A percentile compares a stretch with the other conserved stretches of the same genome.
Conservation (phyloP, 83 land plant species). For the Thuja plicata region DNA sequence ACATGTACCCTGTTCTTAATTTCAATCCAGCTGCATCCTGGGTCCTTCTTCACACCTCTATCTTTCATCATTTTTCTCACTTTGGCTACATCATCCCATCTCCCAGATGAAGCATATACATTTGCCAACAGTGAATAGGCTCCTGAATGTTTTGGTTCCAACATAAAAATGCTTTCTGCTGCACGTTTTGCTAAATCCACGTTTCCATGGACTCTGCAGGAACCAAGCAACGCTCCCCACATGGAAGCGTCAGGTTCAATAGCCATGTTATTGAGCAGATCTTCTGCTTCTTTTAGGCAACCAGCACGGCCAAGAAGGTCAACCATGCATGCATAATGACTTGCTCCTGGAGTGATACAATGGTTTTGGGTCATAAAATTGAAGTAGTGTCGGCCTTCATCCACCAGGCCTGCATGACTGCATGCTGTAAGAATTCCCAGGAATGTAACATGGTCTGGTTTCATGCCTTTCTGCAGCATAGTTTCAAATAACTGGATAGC, state of each 20-base stretch:
- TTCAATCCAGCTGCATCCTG: slow-evolving; percentile 39
- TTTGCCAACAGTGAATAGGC: slow-evolving; percentile 44
- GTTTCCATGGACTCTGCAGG: slow-evolving; percentile 38
- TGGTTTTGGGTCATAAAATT: background rate
- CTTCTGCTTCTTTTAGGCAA: background rate
- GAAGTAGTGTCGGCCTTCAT: background rate
- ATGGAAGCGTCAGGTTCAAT: background rate
- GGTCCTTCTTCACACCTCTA: slow-evolving; percentile 39
- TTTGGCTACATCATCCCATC: slow-evolving; percentile 46
- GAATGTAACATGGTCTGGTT: slow-evolving; percentile 13
- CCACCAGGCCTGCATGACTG: slow-evolving; percentile 17
- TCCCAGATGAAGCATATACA: slow-evolving; percentile 42
- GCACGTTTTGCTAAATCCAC: slow-evolving; percentile 22
- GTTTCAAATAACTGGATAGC: no score
- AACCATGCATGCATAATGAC: slow-evolving; percentile 1
- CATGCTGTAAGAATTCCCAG: slow-evolving; percentile 12
- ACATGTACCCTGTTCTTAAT: slow-evolving; percentile 33
- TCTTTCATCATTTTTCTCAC: slow-evolving; percentile 30
- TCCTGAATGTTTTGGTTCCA: slow-evolving; percentile 28
- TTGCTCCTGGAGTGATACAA: background rate
- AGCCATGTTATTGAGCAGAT: background rate
- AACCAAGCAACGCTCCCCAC: slow-evolving; percentile 24
- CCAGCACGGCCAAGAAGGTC: slow-evolving; percentile 12
- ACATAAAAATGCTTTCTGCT: slow-evolving; percentile 20
- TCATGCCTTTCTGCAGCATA: no score